Percentiles rank a stretch among this genome's conserved stretches.
Conservation (phyloP, 345 rosid species). For the Brassica carinata region DNA sequence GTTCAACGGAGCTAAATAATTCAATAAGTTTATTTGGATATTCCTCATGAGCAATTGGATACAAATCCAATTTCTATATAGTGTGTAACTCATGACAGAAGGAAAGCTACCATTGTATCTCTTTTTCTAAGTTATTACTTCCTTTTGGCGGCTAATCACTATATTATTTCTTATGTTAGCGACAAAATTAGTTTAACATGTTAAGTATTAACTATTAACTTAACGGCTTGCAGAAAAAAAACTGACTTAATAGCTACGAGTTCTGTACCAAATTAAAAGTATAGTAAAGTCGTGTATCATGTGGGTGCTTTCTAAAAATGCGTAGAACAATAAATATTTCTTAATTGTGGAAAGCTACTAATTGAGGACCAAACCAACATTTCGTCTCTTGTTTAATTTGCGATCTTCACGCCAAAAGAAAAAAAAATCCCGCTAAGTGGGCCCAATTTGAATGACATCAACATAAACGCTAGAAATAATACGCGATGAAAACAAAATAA, state of each 20-base stretch:
- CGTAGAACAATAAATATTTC: neutral
- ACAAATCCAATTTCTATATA: neutral
- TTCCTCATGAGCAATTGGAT: neutral
- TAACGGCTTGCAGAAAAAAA: neutral
- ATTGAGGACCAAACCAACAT: conserved; percentile 21
- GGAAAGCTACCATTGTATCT: neutral
- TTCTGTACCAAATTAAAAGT: neutral
- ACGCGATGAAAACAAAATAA: too few species aligned
- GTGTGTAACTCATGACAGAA: neutral
- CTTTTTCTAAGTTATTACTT: neutral
- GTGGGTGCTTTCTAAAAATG: conserved; percentile 18
- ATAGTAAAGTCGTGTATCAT: neutral
- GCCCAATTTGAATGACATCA: neutral
- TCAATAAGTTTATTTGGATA: neutral
- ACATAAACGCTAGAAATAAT: neutral
- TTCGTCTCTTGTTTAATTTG: conserved; percentile 13
- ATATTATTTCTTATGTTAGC: neutral
- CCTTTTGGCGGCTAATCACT: neutral
- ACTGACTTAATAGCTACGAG: neutral
- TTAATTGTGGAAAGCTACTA: neutral
- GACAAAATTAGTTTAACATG: neutral
- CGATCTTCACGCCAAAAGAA: conserved; percentile 26
- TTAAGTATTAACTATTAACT: neutral
- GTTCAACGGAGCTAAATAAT: neutral
- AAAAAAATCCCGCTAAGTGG: neutral